Base-by-base conservation (phyloP, 306 rosid species). In the Ochetophila trinervis region DNA sequence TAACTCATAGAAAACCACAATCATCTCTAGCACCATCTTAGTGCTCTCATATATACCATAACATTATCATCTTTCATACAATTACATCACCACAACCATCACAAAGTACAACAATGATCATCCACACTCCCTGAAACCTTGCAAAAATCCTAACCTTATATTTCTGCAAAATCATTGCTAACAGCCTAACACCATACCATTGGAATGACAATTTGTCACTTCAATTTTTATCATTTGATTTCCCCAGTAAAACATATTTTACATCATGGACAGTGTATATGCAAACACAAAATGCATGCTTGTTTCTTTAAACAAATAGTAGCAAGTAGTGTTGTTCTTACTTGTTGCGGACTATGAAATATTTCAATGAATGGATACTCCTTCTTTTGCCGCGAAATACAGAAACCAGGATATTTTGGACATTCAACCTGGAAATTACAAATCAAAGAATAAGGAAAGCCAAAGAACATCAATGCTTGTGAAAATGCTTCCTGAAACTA, bases 391-490 rank as follows among this genome's bases (percentile, higher is more conserved):
- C 98, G 89, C 22, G 91, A 78, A 27, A 89, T 77, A 72, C 98
- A 87, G 76, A 93, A 89, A 53, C 97, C 98, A 47, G 98, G 98
- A 75, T 86, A 93, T 67, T 93, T 93, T 66, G 98, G 97, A 76
- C 98, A 93, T 71, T 93, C 97, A 69, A 93, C 98, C 98, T 89
- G 90, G 50, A 80, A 84, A 63, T 62, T 63, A 68, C 60, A 53
- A 76, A n/a, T 22, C 54, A 50, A 6, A 1, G 17, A 50, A 19
- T 50, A 50, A 15, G 48, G 53, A 51, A 60, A 17, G 51, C 24
- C 20, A 47, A 57, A 62, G 67, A 44, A 50, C 7, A 52, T 27
- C 36, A 22, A 68, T 36, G 22, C 21, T 66, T 52, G 11, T 22
- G 50, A 36, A 50, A 48, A 4, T 48, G 17, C 10, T 50, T 16